These are phyloP conservation scores for Limnanthes douglasii DNA, from an alignment of 345 rosid species.

Conservation along the genomic window DNA sequence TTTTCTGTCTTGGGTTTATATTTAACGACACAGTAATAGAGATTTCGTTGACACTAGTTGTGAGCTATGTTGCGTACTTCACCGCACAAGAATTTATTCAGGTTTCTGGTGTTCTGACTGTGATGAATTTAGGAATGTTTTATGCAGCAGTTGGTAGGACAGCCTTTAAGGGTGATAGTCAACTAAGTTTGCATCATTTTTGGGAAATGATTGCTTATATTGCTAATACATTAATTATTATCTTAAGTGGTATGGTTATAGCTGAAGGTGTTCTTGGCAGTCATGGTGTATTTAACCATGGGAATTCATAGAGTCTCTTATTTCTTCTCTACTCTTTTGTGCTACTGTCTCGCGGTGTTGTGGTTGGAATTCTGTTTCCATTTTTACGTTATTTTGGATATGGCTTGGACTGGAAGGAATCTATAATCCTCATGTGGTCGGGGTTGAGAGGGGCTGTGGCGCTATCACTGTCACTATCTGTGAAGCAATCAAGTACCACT, in stretches of 20 bases:
- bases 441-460: slow-evolving; percentile 97
- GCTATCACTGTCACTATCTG: slow-evolving; percentile 72
- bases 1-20: slow-evolving; percentile 85
- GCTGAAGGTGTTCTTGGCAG: slow-evolving; percentile 73
- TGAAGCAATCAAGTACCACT: slow-evolving; percentile 58
- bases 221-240: slow-evolving; percentile 90
- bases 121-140: slow-evolving; percentile 98
- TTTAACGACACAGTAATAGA: slow-evolving; percentile 90
- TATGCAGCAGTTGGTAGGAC: slow-evolving; percentile 85
- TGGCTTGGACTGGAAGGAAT: slow-evolving; percentile 94
- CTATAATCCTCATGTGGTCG: slow-evolving; percentile 68
- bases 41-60: slow-evolving; percentile 74
- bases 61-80: slow-evolving; percentile 85
- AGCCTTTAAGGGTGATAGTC: slow-evolving; percentile 90
- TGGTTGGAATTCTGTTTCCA: slow-evolving; percentile 56
- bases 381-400: slow-evolving; percentile 57
- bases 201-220: slow-evolving; percentile 98
- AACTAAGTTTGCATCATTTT: slow-evolving; percentile 88
- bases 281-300: slow-evolving; percentile 32
- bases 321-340: slow-evolving; percentile 58
- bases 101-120: slow-evolving; percentile 92
- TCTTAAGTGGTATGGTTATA: slow-evolving; percentile 90
- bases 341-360: slow-evolving; percentile 53
- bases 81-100: slow-evolving; percentile 81
- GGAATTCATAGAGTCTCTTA: slow-evolving; percentile 64